Conservation (phyloP, 495 filamentous ascomycete species). For the Umbilicaria muhlenbergii region DNA sequence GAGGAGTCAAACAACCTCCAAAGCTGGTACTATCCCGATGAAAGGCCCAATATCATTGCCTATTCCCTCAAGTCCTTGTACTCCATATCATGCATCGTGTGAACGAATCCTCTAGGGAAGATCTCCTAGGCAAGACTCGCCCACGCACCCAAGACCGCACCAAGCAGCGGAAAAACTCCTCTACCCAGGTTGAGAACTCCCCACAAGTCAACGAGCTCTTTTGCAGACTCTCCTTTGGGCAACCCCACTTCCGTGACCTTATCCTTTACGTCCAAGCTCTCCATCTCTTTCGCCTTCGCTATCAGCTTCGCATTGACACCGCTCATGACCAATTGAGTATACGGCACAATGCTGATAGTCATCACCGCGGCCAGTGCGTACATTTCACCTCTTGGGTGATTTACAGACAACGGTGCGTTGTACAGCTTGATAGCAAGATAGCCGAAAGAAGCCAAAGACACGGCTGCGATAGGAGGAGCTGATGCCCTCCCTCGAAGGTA, state of each 20-base stretch:
- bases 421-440: slow-evolving; percentile 28
- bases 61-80: too few relatives aligned
- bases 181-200: slow-evolving; percentile 35
- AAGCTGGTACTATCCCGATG: too few relatives aligned
- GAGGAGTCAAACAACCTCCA: too few relatives aligned
- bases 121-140: too few relatives aligned
- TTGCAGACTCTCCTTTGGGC: slow-evolving; percentile 22
- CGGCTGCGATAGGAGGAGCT: slow-evolving; percentile 18
- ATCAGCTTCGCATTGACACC: slow-evolving; percentile 27
- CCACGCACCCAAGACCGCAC: slow-evolving; percentile 6
- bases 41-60: too few relatives aligned
- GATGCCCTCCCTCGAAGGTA: slow-evolving; percentile 19
- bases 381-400: slow-evolving; percentile 12
- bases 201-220: slow-evolving; percentile 38
- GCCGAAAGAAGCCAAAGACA: slow-evolving; percentile 20
- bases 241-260: slow-evolving; percentile 19
- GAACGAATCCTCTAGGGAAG: too few relatives aligned
- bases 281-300: slow-evolving; percentile 17
- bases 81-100: too few relatives aligned
- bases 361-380: slow-evolving; percentile 29
- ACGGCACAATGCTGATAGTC: slow-evolving; percentile 30
- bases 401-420: slow-evolving; percentile 2
- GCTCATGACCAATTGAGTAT: slow-evolving; percentile 28
- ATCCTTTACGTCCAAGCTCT: slow-evolving; percentile 10
- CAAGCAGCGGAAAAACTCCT: slow-evolving; percentile 15